These are phyloP conservation scores for Ogataea pini DNA, from an alignment of 805 yeast species.

Conservation along the genomic window DNA sequence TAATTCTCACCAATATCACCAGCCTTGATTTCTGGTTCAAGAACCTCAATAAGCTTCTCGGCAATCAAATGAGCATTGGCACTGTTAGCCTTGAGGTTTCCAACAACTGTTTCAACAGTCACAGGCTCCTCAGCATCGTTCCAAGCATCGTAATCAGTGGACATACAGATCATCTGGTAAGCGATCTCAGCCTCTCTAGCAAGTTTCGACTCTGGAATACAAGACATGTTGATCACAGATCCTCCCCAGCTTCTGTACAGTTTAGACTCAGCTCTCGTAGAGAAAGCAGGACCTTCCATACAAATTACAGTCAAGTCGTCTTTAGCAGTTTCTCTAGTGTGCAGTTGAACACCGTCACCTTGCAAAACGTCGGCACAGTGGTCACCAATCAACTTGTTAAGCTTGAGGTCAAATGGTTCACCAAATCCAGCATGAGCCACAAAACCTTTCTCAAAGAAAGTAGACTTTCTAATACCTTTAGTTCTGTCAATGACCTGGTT, in stretches of 20 bases:
- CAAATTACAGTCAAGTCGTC: constrained; percentile 85
- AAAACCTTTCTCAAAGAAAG: constrained; percentile 88
- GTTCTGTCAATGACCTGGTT: constrained; percentile 96
- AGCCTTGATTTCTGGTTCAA: constrained; percentile 59
- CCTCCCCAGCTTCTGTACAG: constrained; percentile 90
- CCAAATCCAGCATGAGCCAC: constrained; percentile 98
- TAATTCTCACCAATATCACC: constrained; percentile 72
- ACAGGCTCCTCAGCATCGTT: constrained; percentile 93
- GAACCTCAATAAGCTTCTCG: constrained; percentile 60
- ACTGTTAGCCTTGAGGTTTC: constrained; percentile 83
- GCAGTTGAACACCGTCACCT: constrained; percentile 59
- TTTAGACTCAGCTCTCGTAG: constrained; percentile 93
- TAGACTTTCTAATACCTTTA: constrained; percentile 87
- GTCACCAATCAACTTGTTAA: constrained; percentile 66
- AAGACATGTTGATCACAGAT: constrained; percentile 94
- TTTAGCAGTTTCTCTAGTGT: constrained; percentile 60
- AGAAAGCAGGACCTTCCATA: constrained; percentile 99
- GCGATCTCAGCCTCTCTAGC: constrained; percentile 97
- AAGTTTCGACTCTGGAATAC: constrained; percentile 93
- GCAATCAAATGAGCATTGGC: constrained; percentile 83
- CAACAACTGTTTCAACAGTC: constrained; percentile 95
- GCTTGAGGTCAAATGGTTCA: constrained; percentile 84
- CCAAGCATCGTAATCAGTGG: constrained; percentile 99
- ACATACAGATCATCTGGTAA: constrained; percentile 98
- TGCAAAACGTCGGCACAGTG: constrained; percentile 53